These are phyloP conservation scores for Aciculosporium take DNA, from an alignment of 2,329 filamentous ascomycete genomes.

Conservation along the genomic window DNA sequence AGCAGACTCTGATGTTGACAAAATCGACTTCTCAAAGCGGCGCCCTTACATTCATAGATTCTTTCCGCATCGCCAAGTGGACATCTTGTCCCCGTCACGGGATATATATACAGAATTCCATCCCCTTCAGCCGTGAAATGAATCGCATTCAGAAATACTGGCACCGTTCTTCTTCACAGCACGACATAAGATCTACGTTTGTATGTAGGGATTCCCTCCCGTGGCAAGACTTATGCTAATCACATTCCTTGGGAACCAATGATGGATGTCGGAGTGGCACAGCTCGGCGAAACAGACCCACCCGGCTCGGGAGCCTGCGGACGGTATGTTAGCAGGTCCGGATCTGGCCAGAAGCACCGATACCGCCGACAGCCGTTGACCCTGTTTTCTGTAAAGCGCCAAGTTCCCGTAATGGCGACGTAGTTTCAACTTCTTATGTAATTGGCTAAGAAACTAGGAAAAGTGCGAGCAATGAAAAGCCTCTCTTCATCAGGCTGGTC, in stretches of 20 bases:
- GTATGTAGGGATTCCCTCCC: not conserved
- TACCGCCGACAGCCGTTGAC: conserved; percentile 14
- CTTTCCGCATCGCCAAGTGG: no score
- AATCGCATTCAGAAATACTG: not conserved
- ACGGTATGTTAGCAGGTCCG: not conserved
- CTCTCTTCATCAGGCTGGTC: no score
- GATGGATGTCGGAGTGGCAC: not conserved
- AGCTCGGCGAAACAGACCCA: not conserved
- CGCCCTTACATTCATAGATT: no score
- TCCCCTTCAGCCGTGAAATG: not conserved
- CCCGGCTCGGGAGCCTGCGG: not conserved
- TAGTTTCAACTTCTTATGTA: not conserved
- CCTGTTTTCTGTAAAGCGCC: not conserved
- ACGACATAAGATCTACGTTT: no score
- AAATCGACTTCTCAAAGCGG: not conserved
- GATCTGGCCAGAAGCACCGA: conserved; percentile 8
- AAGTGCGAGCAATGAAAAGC: not conserved
- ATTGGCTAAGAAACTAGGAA: not conserved
- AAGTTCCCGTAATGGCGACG: no score
- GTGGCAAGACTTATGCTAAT: not conserved
- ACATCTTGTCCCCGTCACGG: no score
- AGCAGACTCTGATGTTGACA: not conserved
- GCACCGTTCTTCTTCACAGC: no score
- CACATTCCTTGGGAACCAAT: not conserved
- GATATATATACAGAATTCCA: no score